A percentile compares a stretch with the other conserved stretches of the same genome.
phyloP scores from a whole-genome alignment of 352 stramenopile species.

The Phytopythium ostracodes region DNA sequence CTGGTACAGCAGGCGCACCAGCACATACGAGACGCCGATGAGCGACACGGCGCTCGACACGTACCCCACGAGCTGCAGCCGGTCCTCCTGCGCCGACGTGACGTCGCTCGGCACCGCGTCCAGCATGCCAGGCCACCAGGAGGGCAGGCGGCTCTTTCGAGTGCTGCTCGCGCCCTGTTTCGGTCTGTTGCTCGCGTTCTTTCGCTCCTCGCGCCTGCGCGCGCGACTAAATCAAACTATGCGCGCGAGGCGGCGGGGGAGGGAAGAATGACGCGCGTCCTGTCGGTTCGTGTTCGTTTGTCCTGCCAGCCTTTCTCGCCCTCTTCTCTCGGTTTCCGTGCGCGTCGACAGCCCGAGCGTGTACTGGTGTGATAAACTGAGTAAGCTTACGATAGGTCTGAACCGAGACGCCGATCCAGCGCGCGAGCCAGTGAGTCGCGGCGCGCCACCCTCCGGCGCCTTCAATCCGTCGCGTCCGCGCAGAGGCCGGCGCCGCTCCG shows the following conservation, averaged over 20 bases:
- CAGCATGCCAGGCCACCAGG: neutral
- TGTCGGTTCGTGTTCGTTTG: no score
- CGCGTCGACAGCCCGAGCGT: neutral
- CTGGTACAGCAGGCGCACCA: conserved; percentile 51
- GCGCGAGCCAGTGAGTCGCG: neutral
- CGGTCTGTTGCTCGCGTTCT: no score
- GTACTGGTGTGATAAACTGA: no score
- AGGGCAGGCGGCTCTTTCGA: neutral
- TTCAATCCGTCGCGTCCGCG: neutral
- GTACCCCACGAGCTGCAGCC: conserved; percentile 42
- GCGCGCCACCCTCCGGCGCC: neutral
- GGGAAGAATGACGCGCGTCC: no score
- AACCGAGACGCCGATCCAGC: neutral
- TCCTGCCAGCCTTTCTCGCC: no score
- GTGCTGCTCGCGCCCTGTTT: no score
- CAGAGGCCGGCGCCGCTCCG: neutral
- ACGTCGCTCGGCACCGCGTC: conserved; percentile 17
- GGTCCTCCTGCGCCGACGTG: conserved; percentile 17
- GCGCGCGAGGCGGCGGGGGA: no score
- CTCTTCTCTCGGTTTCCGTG: no score
- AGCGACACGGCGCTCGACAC: conserved; percentile 53
- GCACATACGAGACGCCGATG: conserved; percentile 56
- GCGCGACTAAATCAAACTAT: no score
- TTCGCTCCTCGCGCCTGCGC: no score
- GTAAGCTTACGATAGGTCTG: no score